A percentile compares a stretch with the other conserved stretches of the same genome.
phyloP scores from a whole-genome alignment of 306 rosid genomes.

The Sicyos baderoa region DNA sequence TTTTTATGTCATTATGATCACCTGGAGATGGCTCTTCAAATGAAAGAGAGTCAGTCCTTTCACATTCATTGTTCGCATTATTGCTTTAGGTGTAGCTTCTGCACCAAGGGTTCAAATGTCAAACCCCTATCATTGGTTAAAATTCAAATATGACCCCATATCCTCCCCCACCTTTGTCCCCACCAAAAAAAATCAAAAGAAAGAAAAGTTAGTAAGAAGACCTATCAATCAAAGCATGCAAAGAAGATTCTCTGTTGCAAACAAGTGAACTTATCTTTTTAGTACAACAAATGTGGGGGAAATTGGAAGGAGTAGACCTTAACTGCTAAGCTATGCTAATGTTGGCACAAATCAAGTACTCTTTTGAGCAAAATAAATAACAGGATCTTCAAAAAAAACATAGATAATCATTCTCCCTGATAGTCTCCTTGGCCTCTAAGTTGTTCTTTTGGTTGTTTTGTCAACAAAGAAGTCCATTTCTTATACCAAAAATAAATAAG shows the following conservation, averaged over 20 bases:
- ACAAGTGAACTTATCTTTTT: background rate
- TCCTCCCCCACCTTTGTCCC: background rate
- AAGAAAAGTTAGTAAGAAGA: background rate
- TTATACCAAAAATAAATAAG: background rate
- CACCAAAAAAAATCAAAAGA: background rate
- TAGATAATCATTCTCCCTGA: no score
- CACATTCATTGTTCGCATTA: constrained; percentile 98
- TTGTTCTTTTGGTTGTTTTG: constrained; percentile 8
- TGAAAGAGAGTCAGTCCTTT: constrained; percentile 96
- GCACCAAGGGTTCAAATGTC: constrained; percentile 36
- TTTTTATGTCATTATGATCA: constrained; percentile 20
- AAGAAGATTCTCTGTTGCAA: background rate
- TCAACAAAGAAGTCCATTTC: background rate
- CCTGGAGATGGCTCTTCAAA: constrained; percentile 99
- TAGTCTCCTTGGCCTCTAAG: constrained; percentile 2
- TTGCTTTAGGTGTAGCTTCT: constrained; percentile 99
- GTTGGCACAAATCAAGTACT: background rate
- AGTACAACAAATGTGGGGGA: background rate
- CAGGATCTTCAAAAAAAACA: constrained; percentile 6
- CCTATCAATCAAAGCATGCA: background rate
- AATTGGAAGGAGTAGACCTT: background rate
- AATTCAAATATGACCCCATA: constrained; percentile 3
- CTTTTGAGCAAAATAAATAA: background rate
- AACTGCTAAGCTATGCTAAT: background rate
- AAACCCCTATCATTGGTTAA: constrained; percentile 26